Conservation (phyloP, 495 filamentous ascomycete genomes). For the Schizothecium vesticola region DNA sequence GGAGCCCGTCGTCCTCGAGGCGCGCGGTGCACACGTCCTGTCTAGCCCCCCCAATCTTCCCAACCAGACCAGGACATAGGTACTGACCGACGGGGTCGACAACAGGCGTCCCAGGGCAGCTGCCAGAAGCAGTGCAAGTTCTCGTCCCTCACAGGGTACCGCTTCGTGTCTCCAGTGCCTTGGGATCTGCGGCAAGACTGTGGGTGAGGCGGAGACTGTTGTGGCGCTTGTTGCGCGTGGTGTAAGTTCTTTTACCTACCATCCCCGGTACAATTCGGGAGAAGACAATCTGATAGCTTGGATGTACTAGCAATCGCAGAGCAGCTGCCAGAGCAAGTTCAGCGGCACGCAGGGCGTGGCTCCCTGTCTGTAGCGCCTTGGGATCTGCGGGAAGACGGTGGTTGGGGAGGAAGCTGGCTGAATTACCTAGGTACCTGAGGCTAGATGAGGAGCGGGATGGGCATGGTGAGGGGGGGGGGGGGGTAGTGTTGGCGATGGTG, state of each 20-base stretch:
- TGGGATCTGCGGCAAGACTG: neutral
- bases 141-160: neutral
- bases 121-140: neutral
- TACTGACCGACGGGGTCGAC: too few relatives aligned
- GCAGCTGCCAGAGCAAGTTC: neutral
- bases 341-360: neutral
- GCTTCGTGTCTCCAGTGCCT: neutral
- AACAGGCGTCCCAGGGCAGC: neutral
- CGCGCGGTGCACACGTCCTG: too few relatives aligned
- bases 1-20: too few relatives aligned
- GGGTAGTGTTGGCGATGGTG: neutral
- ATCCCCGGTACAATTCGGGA: too few relatives aligned
- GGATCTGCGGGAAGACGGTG: neutral
- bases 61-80: too few relatives aligned
- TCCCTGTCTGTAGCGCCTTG: neutral
- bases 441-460: neutral
- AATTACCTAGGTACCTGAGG: too few relatives aligned
- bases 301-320: neutral
- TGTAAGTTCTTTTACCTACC: neutral
- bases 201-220: neutral
- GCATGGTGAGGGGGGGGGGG: too few relatives aligned
- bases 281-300: neutral
- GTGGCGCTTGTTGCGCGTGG: neutral
- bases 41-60: too few relatives aligned
- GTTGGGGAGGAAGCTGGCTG: neutral